Base-by-base conservation (phyloP, 176 grass and related monocot genomes). In the Bonia amplexicaulis region DNA sequence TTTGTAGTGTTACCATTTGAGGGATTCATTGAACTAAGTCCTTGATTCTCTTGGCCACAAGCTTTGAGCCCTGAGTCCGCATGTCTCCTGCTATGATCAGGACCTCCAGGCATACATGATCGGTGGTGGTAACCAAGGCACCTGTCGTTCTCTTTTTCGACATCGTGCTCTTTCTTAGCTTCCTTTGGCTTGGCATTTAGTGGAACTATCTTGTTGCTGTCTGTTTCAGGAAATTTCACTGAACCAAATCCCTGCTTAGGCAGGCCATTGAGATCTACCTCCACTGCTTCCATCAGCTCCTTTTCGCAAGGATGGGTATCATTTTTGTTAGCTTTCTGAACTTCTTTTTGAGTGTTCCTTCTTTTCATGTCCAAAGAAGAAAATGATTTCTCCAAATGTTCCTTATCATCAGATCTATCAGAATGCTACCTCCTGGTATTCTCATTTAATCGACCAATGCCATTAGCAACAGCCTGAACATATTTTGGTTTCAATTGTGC, bases 101-200 rank as follows among this genome's bases (percentile, higher is more conserved):
- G 81, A 37, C 40, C 88, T 41, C 73, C 74, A 60, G 74, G 80
- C 37, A 80, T 71, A 20, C 14, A 22, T 73, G 77, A 58, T 78
- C 20, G 59, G 57, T 86, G 74, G 58, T 59, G 55, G 47, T 76
- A n/a, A 54, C 17, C 74, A 61, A 66, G 35, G 23, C 22, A 44
- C 71, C 67, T 81, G 31, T 51, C 29, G 20, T 92, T 93, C 79
- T 90, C 92, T 80, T 90, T 92, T 87, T 88, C 85, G 3, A 83
- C 7, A 73, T 9, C 26, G 29, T 23, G 20, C 39, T 82, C 69
- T 59, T 82, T 89, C 59, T 69, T 68, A 70, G 23, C 12, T 45
- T 83, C 71, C 15, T 61, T 84, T 29, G 33, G 44, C 63, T 81
- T 86, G 54, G 29, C 52, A 91, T 57, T 87, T 65, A 78, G 66